phyloP scores from a whole-genome alignment of 352 stramenopile species.

The Pythium phragmiticola region DNA sequence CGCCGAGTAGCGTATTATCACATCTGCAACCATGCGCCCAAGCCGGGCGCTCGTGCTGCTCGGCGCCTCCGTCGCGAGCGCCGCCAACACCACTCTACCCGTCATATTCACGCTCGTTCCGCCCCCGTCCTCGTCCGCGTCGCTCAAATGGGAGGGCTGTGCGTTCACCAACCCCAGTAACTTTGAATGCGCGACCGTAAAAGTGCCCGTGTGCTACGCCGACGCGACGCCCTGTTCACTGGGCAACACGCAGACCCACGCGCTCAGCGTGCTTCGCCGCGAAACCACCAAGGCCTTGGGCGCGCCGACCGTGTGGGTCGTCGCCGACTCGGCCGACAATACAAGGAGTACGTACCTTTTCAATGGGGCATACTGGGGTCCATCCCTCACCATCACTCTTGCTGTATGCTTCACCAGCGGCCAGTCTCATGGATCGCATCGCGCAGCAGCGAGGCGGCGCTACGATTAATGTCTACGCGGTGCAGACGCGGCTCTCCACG shows the following conservation, averaged over 20 bases:
- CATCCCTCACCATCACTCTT: neutral
- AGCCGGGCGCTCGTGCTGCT: neutral
- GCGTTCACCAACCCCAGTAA: neutral
- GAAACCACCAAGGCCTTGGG: neutral
- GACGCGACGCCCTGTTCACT: constrained; percentile 1
- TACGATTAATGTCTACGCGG: constrained; percentile 5
- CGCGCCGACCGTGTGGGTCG: constrained; percentile 10
- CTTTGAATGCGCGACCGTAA: constrained; percentile 12
- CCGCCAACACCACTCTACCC: neutral
- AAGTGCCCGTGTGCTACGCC: constrained; percentile 13
- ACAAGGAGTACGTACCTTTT: neutral
- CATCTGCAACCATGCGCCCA: neutral
- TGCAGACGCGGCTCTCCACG: constrained; percentile 4
- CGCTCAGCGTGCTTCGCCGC: neutral
- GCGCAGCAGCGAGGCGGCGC: neutral
- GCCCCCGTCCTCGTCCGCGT: neutral
- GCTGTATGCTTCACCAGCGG: neutral
- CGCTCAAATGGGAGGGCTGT: neutral
- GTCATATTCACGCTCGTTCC: neutral
- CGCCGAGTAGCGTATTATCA: neutral
- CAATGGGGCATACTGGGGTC: neutral
- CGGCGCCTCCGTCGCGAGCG: neutral
- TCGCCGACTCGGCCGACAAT: constrained; percentile 1
- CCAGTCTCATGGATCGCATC: constrained; percentile 3
- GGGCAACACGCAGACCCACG: neutral